phyloP scores from a whole-genome alignment of 2,329 filamentous ascomycete genomes.

The Beauveria varroae region DNA sequence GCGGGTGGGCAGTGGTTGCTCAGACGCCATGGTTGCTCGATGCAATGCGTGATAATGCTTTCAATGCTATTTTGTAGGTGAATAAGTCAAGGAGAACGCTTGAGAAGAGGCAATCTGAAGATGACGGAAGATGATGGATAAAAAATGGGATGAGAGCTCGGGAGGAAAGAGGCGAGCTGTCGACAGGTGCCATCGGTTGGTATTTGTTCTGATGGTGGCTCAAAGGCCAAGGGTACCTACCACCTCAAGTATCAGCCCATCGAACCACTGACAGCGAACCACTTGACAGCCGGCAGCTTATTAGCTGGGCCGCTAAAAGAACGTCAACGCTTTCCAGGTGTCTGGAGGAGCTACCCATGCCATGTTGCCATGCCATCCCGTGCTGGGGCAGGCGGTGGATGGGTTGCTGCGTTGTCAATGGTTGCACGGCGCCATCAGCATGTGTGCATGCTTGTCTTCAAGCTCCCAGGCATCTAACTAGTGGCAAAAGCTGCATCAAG shows the following conservation, averaged over 20 bases:
- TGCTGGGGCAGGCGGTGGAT: neutral
- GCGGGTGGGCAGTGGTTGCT: constrained; percentile 42
- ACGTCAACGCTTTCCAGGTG: neutral
- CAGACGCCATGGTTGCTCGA: constrained; percentile 23
- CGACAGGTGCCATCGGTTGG: neutral
- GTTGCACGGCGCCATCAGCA: neutral
- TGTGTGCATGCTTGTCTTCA: neutral
- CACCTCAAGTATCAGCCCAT: neutral
- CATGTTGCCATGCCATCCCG: neutral
- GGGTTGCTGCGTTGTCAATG: neutral
- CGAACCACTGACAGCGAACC: neutral
- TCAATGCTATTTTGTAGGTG: neutral
- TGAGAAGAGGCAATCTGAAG: neutral
- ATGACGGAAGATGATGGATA: neutral
- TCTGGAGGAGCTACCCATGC: neutral
- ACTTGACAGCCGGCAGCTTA: neutral
- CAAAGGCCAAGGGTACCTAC: neutral
- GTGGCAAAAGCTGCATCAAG: neutral
- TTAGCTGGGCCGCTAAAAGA: neutral
- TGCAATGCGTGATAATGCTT: neutral
- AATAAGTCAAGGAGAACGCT: neutral
- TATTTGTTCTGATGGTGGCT: neutral
- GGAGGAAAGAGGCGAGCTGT: neutral
- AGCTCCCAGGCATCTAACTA: neutral
- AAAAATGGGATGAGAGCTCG: neutral